Evolutionary conservation across 1,284 basidiomycete genomes (phyloP).

Genomic region (Trichosporon inkin): DNA sequence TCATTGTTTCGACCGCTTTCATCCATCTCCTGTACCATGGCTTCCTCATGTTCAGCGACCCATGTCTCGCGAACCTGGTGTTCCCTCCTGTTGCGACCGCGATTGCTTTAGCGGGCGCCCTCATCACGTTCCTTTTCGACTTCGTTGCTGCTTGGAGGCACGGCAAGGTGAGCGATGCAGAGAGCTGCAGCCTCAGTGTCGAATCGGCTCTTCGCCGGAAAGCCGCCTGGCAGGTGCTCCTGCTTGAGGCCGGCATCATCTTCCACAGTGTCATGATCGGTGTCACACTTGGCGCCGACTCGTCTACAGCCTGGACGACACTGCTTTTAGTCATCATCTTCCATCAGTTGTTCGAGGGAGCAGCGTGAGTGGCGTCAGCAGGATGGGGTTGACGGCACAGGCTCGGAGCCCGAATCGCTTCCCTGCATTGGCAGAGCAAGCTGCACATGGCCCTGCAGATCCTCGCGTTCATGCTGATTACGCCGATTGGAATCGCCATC

Average conservation of each 20-base stretch:
- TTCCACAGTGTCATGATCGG: constrained; percentile 40
- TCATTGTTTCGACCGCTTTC: constrained; percentile 53
- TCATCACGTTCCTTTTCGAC: constrained; percentile 47
- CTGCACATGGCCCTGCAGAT: constrained; percentile 25
- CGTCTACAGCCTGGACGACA: constrained; percentile 28
- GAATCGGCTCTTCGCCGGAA: neutral
- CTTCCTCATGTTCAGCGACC: constrained; percentile 48
- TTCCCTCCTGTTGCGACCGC: constrained; percentile 52
- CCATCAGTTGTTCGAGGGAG: constrained; percentile 41
- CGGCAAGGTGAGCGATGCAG: neutral
- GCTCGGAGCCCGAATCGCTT: constrained; percentile 33
- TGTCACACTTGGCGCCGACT: constrained; percentile 29
- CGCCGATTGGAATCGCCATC: constrained; percentile 31
- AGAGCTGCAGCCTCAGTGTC: neutral
- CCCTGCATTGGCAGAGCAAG: constrained; percentile 21
- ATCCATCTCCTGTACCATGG: constrained; percentile 52
- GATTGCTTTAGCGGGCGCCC: constrained; percentile 43
- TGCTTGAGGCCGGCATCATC: constrained; percentile 52
- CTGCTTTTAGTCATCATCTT: constrained; percentile 34
- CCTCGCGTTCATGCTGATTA: constrained; percentile 28
- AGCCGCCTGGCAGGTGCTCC: constrained; percentile 37
- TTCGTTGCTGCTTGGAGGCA: constrained; percentile 29
- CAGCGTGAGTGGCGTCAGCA: constrained; percentile 14
- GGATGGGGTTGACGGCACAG: neutral
- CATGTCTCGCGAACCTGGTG: constrained; percentile 50